A percentile compares a stretch with the other conserved stretches of the same genome.
Conservation (phyloP, 2,329 filamentous ascomycete species). For the Orbilia brochopaga region DNA sequence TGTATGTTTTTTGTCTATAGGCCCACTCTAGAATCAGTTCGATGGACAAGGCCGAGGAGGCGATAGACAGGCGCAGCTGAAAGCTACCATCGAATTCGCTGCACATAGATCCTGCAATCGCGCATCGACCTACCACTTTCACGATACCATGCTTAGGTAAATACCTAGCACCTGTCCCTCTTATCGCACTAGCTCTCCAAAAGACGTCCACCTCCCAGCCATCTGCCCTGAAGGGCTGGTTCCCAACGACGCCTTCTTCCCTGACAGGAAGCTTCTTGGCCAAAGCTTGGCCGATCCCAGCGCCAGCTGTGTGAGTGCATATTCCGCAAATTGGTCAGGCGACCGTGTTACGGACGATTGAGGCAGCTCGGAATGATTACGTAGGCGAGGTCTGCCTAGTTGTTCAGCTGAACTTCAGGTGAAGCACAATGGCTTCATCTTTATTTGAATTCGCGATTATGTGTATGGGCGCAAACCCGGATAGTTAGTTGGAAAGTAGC, state of each 20-base stretch:
- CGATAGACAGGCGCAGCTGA: no score
- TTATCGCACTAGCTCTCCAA: no score
- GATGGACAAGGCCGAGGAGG: no score
- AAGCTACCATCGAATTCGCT: no score
- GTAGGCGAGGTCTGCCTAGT: slow-evolving; percentile 40
- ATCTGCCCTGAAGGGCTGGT: slow-evolving; percentile 11
- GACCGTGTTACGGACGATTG: slow-evolving; percentile 34
- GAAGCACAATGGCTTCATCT: no score
- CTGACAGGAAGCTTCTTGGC: slow-evolving; percentile 37
- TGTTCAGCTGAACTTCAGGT: not conserved
- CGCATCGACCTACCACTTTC: not conserved
- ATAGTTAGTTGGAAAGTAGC: no score
- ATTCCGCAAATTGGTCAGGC: slow-evolving; percentile 48
- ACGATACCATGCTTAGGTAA: not conserved
- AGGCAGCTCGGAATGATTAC: slow-evolving; percentile 37
- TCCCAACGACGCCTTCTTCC: slow-evolving; percentile 12
- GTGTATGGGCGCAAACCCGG: no score
- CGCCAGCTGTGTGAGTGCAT: slow-evolving; percentile 28
- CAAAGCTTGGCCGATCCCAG: slow-evolving; percentile 25
- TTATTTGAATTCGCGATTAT: no score
- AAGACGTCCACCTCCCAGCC: slow-evolving; percentile 2
- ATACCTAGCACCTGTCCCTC: not conserved
- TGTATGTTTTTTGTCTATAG: no score
- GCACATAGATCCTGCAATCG: no score
- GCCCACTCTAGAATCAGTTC: no score